A percentile compares a stretch with the other conserved stretches of the same genome.
Conservation (phyloP, 225 moss, liverwort and hornwort species). For the Straminergon stramineum region DNA sequence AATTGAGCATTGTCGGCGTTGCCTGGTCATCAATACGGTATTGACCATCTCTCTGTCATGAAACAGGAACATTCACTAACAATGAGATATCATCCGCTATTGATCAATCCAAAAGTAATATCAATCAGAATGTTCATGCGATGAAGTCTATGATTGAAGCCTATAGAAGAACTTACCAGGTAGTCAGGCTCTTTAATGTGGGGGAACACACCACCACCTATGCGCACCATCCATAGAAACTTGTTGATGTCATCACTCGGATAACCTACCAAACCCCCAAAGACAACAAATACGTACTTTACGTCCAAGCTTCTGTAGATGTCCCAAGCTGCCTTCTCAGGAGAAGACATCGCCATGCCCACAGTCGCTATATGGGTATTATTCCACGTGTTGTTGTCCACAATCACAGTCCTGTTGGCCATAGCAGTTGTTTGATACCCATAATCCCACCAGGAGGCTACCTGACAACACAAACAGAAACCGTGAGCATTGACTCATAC, state of each 20-base stretch:
- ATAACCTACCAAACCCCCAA: conserved; percentile 98
- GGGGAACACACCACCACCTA: conserved; percentile 96
- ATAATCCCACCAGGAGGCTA: conserved; percentile 99
- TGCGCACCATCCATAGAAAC: conserved; percentile 99
- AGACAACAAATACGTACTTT: conserved; percentile 96
- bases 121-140: not conserved
- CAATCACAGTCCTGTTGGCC: conserved; percentile 98
- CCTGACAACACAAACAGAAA: conserved; percentile 26
- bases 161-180: conserved; percentile 44
- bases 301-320: conserved; percentile 90
- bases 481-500: not conserved
- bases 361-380: conserved; percentile 99
- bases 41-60: conserved; percentile 83
- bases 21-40: conserved; percentile 92
- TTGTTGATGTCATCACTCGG: conserved; percentile 99
- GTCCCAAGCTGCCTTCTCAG: conserved; percentile 96
- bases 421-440: conserved; percentile 99
- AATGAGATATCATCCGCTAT: not conserved
- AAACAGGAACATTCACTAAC: not conserved
- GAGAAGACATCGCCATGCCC: conserved; percentile 99
- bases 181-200: conserved; percentile 98
- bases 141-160: not conserved
- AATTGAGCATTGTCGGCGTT: conserved; percentile 97
- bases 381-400: conserved; percentile 99
- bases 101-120: not conserved